Base-by-base conservation (phyloP, 164 flowering plant genomes). In the Stephania cephalantha region DNA sequence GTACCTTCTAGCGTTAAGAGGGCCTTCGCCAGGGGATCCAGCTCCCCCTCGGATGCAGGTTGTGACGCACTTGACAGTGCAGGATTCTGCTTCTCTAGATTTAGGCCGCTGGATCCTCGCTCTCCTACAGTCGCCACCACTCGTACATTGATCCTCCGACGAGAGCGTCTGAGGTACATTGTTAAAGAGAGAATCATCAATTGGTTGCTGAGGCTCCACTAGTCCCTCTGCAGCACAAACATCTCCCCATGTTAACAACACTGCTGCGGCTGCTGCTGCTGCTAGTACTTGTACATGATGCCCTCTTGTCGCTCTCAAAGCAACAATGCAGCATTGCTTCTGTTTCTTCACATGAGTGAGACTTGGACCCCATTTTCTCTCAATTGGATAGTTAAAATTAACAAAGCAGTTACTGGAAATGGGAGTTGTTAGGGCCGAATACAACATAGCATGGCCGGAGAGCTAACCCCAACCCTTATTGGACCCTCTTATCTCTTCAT, bases 31-130 rank as follows among this genome's bases (percentile, higher is more conserved):
- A 1, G 18, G 55, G 55, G 55, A 50, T 9, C 55, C 55, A 50
- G 55, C 55, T 9, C 97, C 97, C 10, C 99, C 97, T 18, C 88
- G 81, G 52, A 90, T 90, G 84, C 99, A 95, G 72, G 98, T 93
- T 17, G 84, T 78, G 52, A 91, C 90, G 68, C 99, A 95, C 78
- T 89, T 93, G 68, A 74, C 75, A 5, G 97, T 91, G 81, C 99
- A 95, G 0, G 86, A 71, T 80, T 93, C 98, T 0, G 99, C 99
- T 46, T 89, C 85, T 75, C 81, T 86, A 0, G 97, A 90, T 77
- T 88, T 95, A 30, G 97, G 98, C 17, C 80, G 73, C 61, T 93
- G 97, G 48, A 95, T 92, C 78, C 89, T 87, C 0, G 82, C 80
- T 64, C 81, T 83, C 78, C 77, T 85, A 78, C 91, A 86, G 65